Evolutionary conservation across 257 asterid species (phyloP), one percentile per base, ranked within the genome.

Genomic region (Prunella vulgaris): DNA sequence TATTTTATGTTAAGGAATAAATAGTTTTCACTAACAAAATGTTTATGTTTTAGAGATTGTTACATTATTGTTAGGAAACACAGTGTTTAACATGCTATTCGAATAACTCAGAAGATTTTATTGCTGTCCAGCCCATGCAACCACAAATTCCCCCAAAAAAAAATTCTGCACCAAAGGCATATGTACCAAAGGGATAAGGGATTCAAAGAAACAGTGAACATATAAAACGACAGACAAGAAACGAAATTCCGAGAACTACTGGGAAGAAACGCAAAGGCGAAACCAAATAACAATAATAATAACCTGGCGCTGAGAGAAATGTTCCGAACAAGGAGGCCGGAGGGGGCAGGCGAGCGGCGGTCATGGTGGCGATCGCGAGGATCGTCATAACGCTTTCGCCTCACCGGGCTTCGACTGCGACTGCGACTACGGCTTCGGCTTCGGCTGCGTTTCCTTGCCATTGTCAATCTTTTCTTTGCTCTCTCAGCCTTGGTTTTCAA

Each of bases 291-390:
- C 8, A 53, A 20, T 7, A 21, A 35, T 62, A 58, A 67, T 25
- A 0, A 91, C 97, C 95, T 92, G 12, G 97, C 87, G 42, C 74
- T 86, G 62, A 91, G 90, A 77, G 97, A 82, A 58, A 94, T 88
- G 77, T 94, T 94, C 64, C 97, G 96, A 66, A 94, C 95, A 51
- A 91, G 97, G 60, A 94, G 97, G 18, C 97, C 97, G n/a, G 93
- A 72, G 3, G 95, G 96, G 14, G 76, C 99, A 15, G 99, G 93
- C 22, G 97, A 87, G 74, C 90, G 91, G 48, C 85, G 90, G 10
- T 84, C 91, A 2, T 84, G 82, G 83, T 88, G 85, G 52, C 84
- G 84, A 74, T 81, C 88, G 21, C 91, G 93, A 60, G 84, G 92
- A 60, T 90, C 93, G 38, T 91, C 97, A 71, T 89, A 82, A 66